Evolutionary conservation across 257 asterid species (phyloP), one percentile per base, ranked within the genome.

Genomic region (Solanum ahanhuiri): DNA sequence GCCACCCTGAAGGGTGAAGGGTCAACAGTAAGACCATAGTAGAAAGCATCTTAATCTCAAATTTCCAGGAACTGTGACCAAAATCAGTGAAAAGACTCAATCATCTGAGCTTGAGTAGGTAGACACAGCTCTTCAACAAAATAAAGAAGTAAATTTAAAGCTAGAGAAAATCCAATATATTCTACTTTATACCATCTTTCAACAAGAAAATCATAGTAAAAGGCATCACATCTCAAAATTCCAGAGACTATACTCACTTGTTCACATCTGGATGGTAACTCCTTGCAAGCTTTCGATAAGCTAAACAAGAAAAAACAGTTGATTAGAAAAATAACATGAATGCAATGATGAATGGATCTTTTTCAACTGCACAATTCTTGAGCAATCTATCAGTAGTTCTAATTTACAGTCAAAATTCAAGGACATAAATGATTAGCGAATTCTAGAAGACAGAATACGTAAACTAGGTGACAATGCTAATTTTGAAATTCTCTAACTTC

Each of bases 221-320:
- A 67, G 37, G 31, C 31, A 41, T 15, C n/a, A 67, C 28, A 35
- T 35, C 51, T 83, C 11, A 84, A 76, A 41, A 54, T 6, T 67
- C 28, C 51, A 83, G 35, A 35, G 63, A 28, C 37, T 70, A 17
- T 66, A 87, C 98, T 93, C 89, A 94, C 99, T 94, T 97, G 94
- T 93, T 95, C 87, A 97, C 99, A 87, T 97, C 99, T 20, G 99
- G 99, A 91, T 97, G 99, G 90, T 91, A 92, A 88, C 89, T 94
- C 91, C 99, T 90, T 45, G 99, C 99, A 70, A 97, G 98, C 92
- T 97, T 95, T 86, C 99, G 94, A 87, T 97, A 97, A 48, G 98
- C 99, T 97, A 97, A 89, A 90, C 81, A 86, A 79, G 85, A 87
- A 86, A 69, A 73, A 33, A 82, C 3, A 45, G 64, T 14, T 22